Percentiles rank a stretch among this genome's conserved stretches.
phyloP scores from a whole-genome alignment of 495 filamentous ascomycete genomes.

The Xylaria castorea region DNA sequence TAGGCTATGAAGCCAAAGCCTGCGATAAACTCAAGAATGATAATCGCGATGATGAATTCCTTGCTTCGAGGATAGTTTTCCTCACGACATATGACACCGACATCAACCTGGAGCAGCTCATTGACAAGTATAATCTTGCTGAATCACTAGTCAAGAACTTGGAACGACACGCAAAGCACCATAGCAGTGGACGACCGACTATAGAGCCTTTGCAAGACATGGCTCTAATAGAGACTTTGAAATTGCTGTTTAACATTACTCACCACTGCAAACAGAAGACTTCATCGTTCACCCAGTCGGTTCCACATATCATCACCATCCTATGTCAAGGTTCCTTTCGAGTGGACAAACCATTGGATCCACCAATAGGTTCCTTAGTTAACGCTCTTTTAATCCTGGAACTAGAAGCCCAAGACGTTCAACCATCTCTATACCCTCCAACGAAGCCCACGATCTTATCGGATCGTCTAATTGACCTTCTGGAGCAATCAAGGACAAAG shows the following conservation, averaged over 20 bases:
- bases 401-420: constrained; percentile 51
- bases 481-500: constrained; percentile 66
- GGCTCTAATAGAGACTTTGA: constrained; percentile 83
- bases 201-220: constrained; percentile 73
- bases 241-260: constrained; percentile 87
- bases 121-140: constrained; percentile 73
- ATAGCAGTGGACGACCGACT: constrained; percentile 37
- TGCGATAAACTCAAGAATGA: constrained; percentile 78
- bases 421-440: constrained; percentile 69
- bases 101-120: constrained; percentile 69
- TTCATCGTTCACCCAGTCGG: constrained; percentile 66
- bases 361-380: constrained; percentile 65
- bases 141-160: constrained; percentile 74
- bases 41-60: constrained; percentile 85
- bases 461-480: constrained; percentile 74
- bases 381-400: constrained; percentile 84
- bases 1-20: constrained; percentile 73
- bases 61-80: constrained; percentile 82
- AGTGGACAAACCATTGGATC: constrained; percentile 48
- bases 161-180: constrained; percentile 62
- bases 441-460: constrained; percentile 64
- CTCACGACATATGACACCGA: constrained; percentile 84
- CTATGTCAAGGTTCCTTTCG: constrained; percentile 55
- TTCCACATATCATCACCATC: constrained; percentile 76
- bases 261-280: constrained; percentile 69